Conservation (phyloP, 345 rosid species). For the Acer campestre region DNA sequence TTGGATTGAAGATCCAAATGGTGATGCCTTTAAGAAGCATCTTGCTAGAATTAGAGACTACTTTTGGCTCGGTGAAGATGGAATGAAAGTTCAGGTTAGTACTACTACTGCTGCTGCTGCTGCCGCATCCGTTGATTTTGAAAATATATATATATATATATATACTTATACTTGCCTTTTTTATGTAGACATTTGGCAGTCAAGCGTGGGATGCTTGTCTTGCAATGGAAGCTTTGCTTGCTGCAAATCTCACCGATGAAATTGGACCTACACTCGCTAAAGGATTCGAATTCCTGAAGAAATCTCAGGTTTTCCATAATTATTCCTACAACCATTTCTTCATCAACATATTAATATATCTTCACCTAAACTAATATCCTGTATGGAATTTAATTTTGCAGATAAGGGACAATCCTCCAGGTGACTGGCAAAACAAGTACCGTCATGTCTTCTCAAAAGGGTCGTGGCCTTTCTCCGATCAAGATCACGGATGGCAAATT, state of each 20-base stretch:
- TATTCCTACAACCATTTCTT: not conserved
- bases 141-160: too few species aligned
- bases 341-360: not conserved
- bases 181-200: conserved; percentile 71
- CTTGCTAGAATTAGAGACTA: conserved; percentile 76
- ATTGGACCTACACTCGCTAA: conserved; percentile 54
- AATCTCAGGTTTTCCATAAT: conserved; percentile 58
- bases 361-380: not conserved
- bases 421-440: conserved; percentile 6
- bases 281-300: conserved; percentile 77
- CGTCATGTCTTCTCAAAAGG: conserved; percentile 21
- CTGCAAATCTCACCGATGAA: conserved; percentile 57
- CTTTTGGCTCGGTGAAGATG: conserved; percentile 93
- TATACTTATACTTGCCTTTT: not conserved
- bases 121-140: too few species aligned
- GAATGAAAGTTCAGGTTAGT: conserved; percentile 85
- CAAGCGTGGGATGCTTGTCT: conserved; percentile 81
- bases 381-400: not conserved
- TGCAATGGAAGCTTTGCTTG: conserved; percentile 74
- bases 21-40: conserved; percentile 71
- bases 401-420: conserved; percentile 23
- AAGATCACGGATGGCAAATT: conserved; percentile 25
- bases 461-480: conserved; percentile 20
- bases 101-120: too few species aligned
- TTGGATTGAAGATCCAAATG: conserved; percentile 46